Conservation (phyloP, 495 filamentous ascomycete species). For the Aspergillus nanangensis region DNA sequence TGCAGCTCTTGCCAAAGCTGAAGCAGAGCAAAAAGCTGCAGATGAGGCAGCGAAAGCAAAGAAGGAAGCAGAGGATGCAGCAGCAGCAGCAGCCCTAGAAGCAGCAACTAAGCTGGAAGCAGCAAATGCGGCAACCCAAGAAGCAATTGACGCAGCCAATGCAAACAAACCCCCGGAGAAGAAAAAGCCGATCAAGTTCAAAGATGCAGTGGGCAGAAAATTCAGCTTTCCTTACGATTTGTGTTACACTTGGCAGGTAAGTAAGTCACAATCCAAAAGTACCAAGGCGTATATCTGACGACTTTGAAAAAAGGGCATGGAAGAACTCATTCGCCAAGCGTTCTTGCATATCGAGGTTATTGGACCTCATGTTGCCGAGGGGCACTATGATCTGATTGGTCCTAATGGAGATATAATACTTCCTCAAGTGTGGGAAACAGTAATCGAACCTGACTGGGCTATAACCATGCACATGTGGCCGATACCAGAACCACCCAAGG, state of each 20-base stretch:
- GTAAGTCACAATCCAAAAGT: constrained; percentile 19
- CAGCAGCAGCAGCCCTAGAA: constrained; percentile 21
- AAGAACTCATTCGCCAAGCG: constrained; percentile 80
- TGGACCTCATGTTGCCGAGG: constrained; percentile 75
- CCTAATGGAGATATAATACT: constrained; percentile 86
- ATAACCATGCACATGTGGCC: constrained; percentile 99
- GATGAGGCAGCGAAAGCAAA: constrained; percentile 31
- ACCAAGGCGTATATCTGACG: constrained; percentile 8
- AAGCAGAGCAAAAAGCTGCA: constrained; percentile 41
- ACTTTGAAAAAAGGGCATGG: constrained; percentile 60
- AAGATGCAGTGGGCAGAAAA: constrained; percentile 80
- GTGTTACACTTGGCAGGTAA: constrained; percentile 76
- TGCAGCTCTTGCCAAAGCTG: constrained; percentile 40
- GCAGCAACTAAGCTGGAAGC: constrained; percentile 18
- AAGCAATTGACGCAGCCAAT: constrained; percentile 21
- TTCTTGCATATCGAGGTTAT: constrained; percentile 82
- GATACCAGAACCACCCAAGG: constrained; percentile 58
- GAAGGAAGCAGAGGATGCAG: constrained; percentile 30
- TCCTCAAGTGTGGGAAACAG: constrained; percentile 80
- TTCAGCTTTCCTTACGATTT: constrained; percentile 81
- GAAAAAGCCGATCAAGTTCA: constrained; percentile 72
- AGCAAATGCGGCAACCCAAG: constrained; percentile 16
- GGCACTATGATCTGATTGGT: constrained; percentile 80
- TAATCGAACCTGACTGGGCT: constrained; percentile 80
- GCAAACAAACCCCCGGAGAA: constrained; percentile 38